phyloP scores from a whole-genome alignment of 306 rosid genomes.

The Lablab purpureus region DNA sequence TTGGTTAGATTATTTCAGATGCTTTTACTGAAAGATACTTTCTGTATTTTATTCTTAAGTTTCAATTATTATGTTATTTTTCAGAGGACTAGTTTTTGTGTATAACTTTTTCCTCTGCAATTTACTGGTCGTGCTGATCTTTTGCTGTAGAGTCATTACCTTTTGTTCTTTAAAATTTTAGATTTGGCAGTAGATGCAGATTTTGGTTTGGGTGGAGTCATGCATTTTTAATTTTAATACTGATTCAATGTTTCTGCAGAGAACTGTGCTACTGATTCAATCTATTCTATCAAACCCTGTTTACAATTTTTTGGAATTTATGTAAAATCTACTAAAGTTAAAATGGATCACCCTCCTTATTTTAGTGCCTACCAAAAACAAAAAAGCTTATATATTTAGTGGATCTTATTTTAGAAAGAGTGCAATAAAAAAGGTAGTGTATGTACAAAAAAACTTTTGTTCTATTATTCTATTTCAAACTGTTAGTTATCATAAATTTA shows the following conservation, averaged over 20 bases:
- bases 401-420: background rate
- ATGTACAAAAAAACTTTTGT: too few species aligned
- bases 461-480: too few species aligned
- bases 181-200: conserved; percentile 19
- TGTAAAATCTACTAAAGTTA: background rate
- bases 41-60: conserved; percentile 23
- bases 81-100: background rate
- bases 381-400: background rate
- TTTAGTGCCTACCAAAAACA: background rate
- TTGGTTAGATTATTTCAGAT: background rate
- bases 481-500: too few species aligned
- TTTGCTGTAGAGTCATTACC: background rate
- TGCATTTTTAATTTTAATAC: background rate
- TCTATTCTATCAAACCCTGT: background rate
- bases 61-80: background rate
- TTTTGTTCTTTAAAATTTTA: conserved; percentile 11
- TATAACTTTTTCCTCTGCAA: background rate
- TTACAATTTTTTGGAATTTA: background rate
- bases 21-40: background rate
- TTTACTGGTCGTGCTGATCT: background rate
- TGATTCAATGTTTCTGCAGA: background rate
- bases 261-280: too few species aligned
- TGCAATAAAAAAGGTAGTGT: background rate
- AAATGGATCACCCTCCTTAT: background rate
- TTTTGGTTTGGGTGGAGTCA: background rate